These are phyloP conservation scores for Coemansia reversa DNA, from an alignment of 192 early-diverging fungal genomes.

Conservation along the genomic window DNA sequence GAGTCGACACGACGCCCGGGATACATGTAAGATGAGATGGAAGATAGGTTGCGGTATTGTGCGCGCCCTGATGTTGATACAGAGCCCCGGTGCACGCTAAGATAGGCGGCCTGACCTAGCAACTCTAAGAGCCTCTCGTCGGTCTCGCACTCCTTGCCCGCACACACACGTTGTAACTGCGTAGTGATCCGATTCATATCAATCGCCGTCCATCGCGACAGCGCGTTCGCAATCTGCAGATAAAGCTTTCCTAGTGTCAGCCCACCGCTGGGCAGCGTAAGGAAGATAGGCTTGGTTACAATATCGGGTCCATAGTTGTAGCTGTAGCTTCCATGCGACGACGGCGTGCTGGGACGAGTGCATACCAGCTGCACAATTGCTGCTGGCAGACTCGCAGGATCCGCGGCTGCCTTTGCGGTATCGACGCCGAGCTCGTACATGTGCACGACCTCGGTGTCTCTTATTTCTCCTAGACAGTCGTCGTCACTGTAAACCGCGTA, in stretches of 20 bases:
- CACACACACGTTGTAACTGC: conserved; percentile 18
- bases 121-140: conserved; percentile 35
- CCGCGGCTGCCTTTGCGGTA: conserved; percentile 16
- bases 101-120: conserved; percentile 22
- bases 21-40: conserved; percentile 34
- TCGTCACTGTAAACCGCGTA: conserved; percentile 33
- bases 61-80: background rate
- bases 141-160: conserved; percentile 3
- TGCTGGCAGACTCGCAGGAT: conserved; percentile 7
- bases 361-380: conserved; percentile 38
- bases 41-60: conserved; percentile 37
- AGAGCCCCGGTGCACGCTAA: conserved; percentile 34
- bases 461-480: conserved; percentile 32
- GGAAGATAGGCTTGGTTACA: conserved; percentile 32
- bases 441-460: conserved; percentile 23
- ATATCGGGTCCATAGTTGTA: conserved; percentile 35
- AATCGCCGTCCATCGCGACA: conserved; percentile 37
- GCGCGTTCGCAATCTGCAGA: conserved; percentile 22
- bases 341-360: conserved; percentile 10
- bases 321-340: conserved; percentile 22
- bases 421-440: conserved; percentile 41
- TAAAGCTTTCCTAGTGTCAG: conserved; percentile 38
- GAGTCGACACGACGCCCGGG: conserved; percentile 19
- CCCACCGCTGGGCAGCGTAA: conserved; percentile 23
- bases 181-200: conserved; percentile 28